phyloP scores from a whole-genome alignment of 495 filamentous ascomycete genomes.

The Xylaria longipes region DNA sequence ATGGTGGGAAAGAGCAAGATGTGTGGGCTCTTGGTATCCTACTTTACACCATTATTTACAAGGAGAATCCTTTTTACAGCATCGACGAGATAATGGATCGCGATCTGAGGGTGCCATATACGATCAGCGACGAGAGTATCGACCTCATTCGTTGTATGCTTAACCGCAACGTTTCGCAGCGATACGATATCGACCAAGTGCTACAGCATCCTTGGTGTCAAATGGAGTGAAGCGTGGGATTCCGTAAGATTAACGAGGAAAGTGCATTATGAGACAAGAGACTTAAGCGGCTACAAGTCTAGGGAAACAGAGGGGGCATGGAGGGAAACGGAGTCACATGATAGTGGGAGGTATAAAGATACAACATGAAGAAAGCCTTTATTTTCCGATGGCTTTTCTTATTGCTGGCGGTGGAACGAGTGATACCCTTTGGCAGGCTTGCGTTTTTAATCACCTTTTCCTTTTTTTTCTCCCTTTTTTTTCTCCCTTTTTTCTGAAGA shows the following conservation, averaged over 20 bases:
- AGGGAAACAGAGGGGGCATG: constrained; percentile 17
- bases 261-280: constrained; percentile 10
- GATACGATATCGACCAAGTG: constrained; percentile 83
- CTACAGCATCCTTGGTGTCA: constrained; percentile 82
- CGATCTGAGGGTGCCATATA: constrained; percentile 87
- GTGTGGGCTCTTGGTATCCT: constrained; percentile 99
- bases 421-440: constrained; percentile 17
- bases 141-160: constrained; percentile 90
- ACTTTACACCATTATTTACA: constrained; percentile 98
- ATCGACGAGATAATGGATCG: constrained; percentile 99
- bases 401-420: constrained; percentile 21
- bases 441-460: constrained; percentile 8
- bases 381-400: constrained; percentile 2
- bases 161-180: constrained; percentile 81
- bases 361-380: constrained; percentile 10
- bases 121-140: constrained; percentile 90
- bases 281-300: constrained; percentile 20
- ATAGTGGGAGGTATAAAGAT: constrained; percentile 9
- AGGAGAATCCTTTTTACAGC: constrained; percentile 99
- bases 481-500: background rate
- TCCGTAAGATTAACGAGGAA: constrained; percentile 10
- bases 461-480: too few relatives aligned
- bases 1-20: constrained; percentile 95
- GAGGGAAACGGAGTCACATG: constrained; percentile 13
- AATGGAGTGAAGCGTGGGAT: constrained; percentile 36